Evolutionary conservation across 208 protist species (phyloP), one percentile per base, ranked within the genome.

Genomic region (Wallacemonas rigidus): DNA sequence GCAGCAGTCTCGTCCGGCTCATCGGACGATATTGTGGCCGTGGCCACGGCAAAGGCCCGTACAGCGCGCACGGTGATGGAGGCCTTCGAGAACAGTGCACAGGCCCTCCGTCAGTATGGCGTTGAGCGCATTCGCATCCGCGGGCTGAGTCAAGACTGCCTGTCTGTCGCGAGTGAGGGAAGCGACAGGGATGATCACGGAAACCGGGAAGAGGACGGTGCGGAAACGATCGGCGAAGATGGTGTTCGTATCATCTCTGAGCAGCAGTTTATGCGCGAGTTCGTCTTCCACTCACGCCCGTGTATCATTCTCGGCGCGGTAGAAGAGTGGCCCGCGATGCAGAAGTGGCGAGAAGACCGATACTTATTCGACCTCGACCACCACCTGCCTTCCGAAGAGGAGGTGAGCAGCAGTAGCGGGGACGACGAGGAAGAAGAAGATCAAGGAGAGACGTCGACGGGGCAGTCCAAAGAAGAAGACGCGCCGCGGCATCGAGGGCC

Each of bases 251-350:
- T 78, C 14, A 61, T 94, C 2, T 90, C 82, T 17, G 84, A 93
- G 73, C 78, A 90, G 69, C 77, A 92, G 50, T 96, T 96, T 63
- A 91, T 93, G 87, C 81, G 86, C 41, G 84, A 92, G 68, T 96
- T 88, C 78, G 89, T 96, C 12, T 93, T 93, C 53, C 87, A 90
- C 67, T 90, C 82, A 1, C 84, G 88, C 1, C 91, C 91, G 14
- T 93, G 88, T 62, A 79, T 96, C 9, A 92, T 96, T 79, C 71
- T 93, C 2, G 88, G 81, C 43, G 87, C 88, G 17, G 73, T 89
- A 11, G 83, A 82, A n/a, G 55, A 84, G 35, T 96, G 91, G 88
- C 87, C 87, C 9, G 88, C 91, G 17, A 85, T 93, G 77, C 15
- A 58, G 41, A 82, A 80, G 68, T 94, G 91, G 88, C 77, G 89